phyloP scores from a whole-genome alignment of 1,284 basidiomycete genomes.

The Pseudozyma tsukubaensis region DNA sequence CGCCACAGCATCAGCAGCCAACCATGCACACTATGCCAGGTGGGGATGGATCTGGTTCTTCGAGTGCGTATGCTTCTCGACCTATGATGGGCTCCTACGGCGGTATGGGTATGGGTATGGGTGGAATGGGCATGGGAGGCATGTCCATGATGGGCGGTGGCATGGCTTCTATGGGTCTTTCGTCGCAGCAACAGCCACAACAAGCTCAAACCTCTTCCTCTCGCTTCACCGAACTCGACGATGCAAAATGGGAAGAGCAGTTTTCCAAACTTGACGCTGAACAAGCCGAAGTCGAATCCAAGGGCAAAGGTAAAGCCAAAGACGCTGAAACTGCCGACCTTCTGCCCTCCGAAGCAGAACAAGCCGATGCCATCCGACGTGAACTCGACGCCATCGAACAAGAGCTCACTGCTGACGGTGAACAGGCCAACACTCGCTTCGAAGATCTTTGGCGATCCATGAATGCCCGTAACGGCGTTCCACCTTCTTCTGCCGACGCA shows the following conservation, averaged over 20 bases:
- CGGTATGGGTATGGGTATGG: conserved; percentile 47
- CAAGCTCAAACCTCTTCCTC: conserved; percentile 31
- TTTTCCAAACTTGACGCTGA: conserved; percentile 63
- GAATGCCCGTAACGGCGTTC: conserved; percentile 50
- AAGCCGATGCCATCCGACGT: conserved; percentile 53
- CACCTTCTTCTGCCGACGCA: conserved; percentile 53
- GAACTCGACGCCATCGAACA: conserved; percentile 63
- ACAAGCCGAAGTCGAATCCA: conserved; percentile 51
- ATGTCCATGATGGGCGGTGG: conserved; percentile 40
- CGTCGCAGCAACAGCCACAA: conserved; percentile 22
- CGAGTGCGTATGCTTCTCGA: conserved; percentile 39
- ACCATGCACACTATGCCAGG: conserved; percentile 20
- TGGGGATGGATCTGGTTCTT: conserved; percentile 18
- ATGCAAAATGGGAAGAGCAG: conserved; percentile 65
- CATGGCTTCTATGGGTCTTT: conserved; percentile 33
- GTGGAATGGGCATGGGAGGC: conserved; percentile 47
- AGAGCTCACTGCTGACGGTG: conserved; percentile 55
- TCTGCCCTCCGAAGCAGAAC: conserved; percentile 56
- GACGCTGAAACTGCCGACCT: conserved; percentile 40
- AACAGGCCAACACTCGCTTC: conserved; percentile 59
- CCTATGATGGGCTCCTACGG: conserved; percentile 50
- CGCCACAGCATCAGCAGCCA: conserved; percentile 23
- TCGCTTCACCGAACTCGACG: conserved; percentile 61
- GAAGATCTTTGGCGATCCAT: conserved; percentile 67
- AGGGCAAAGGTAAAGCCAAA: conserved; percentile 61